phyloP scores from a whole-genome alignment of 805 yeast genomes.

The Nakazawaea populi region DNA sequence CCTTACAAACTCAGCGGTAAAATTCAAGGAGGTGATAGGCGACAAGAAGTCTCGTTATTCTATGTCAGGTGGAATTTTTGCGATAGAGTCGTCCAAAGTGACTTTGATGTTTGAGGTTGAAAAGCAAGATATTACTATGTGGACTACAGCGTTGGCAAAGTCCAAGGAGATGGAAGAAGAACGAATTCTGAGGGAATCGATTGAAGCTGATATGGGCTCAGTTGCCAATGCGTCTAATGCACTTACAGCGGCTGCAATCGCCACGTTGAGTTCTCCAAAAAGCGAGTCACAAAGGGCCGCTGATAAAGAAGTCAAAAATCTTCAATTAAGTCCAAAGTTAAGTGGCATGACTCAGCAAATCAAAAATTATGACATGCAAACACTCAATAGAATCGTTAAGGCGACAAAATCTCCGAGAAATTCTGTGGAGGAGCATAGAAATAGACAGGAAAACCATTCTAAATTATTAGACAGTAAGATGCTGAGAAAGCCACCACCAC shows the following conservation, averaged over 20 bases:
- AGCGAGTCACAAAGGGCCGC: neutral
- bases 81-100: constrained; percentile 47
- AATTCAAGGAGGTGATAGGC: constrained; percentile 53
- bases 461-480: constrained; percentile 7
- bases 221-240: constrained; percentile 28
- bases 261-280: constrained; percentile 13
- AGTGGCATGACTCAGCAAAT: constrained; percentile 6
- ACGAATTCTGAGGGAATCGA: constrained; percentile 22
- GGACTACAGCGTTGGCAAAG: constrained; percentile 53
- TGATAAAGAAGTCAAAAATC: neutral
- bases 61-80: constrained; percentile 43
- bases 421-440: constrained; percentile 13
- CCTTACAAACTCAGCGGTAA: constrained; percentile 44
- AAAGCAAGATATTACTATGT: constrained; percentile 40
- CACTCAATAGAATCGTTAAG: constrained; percentile 3
- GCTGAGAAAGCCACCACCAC: constrained; percentile 11
- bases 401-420: constrained; percentile 6
- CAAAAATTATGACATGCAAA: constrained; percentile 7
- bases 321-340: constrained; percentile 4
- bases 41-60: constrained; percentile 25
- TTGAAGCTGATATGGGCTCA: constrained; percentile 25
- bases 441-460: neutral
- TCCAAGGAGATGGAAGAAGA: constrained; percentile 45
- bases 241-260: constrained; percentile 29
- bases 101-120: constrained; percentile 55